Evolutionary conservation across 169 alveolate species (phyloP).

Genomic region (Plasmodium malariae): DNA sequence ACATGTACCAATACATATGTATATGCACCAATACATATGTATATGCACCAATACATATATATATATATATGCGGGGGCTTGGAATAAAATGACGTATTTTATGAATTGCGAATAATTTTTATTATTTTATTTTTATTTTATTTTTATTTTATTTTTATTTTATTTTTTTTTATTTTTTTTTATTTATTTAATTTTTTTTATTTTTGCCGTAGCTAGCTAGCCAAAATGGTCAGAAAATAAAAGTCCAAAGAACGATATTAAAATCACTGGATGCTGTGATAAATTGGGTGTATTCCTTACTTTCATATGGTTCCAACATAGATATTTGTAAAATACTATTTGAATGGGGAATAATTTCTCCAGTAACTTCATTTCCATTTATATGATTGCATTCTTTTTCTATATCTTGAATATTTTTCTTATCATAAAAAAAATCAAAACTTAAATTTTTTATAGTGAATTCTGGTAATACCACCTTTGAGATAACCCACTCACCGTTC

Average conservation of each 20-base stretch:
- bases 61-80: too few relatives aligned
- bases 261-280: conserved; percentile 68
- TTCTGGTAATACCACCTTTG: conserved; percentile 62
- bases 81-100: too few relatives aligned
- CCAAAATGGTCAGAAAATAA: conserved; percentile 10
- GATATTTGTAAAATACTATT: conserved; percentile 52
- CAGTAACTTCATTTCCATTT: conserved; percentile 63
- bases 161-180: conserved; percentile 20
- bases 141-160: not conserved
- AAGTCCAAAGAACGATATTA: conserved; percentile 56
- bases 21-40: too few relatives aligned
- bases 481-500: conserved; percentile 53
- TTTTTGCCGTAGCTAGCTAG: too few relatives aligned
- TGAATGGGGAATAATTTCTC: conserved; percentile 73
- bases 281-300: conserved; percentile 10
- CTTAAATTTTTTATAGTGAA: conserved; percentile 65
- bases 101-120: too few relatives aligned
- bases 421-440: conserved; percentile 66
- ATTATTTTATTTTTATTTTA: too few relatives aligned
- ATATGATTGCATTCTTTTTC: conserved; percentile 30
- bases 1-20: too few relatives aligned
- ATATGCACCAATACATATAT: too few relatives aligned
- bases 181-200: too few relatives aligned
- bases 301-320: conserved; percentile 52
- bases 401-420: conserved; percentile 63